A percentile compares a stretch with the other conserved stretches of the same genome.
Evolutionary conservation across 176 grass and related monocot genomes (phyloP).

Genomic region (Saccharum spontaneum): DNA sequence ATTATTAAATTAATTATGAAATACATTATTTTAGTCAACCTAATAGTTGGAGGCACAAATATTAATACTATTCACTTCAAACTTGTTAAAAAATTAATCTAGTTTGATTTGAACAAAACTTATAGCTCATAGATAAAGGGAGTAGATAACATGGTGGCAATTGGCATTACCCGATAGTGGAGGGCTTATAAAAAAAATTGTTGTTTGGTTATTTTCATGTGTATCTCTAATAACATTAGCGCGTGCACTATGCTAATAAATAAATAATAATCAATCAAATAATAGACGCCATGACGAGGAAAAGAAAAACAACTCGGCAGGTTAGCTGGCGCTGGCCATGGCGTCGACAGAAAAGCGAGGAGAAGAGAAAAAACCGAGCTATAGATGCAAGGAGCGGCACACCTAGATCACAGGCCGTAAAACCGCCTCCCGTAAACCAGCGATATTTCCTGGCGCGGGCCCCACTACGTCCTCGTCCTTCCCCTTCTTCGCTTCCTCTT

Average conservation of each 20-base stretch:
- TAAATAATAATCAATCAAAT: not conserved
- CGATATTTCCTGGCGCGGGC: conserved; percentile 32
- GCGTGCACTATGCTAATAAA: too few relatives aligned
- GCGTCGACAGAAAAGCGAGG: not conserved
- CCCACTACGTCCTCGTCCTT: not conserved
- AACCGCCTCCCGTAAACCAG: not conserved
- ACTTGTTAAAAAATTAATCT: too few relatives aligned
- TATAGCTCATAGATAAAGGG: too few relatives aligned
- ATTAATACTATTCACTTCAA: too few relatives aligned
- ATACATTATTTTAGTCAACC: too few relatives aligned
- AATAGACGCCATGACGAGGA: not conserved
- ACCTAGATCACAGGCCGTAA: not conserved
- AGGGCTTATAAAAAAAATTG: too few relatives aligned
- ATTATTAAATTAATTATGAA: too few relatives aligned
- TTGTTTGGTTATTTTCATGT: too few relatives aligned
- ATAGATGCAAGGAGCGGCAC: not conserved
- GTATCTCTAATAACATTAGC: too few relatives aligned
- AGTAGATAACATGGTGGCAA: not conserved
- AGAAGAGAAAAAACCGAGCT: not conserved
- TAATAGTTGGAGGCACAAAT: too few relatives aligned
- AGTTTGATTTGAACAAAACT: too few relatives aligned
- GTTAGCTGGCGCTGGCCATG: not conserved
- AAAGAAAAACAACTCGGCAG: not conserved
- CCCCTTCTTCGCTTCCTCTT: not conserved
- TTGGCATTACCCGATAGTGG: not conserved